Evolutionary conservation across 495 filamentous ascomycete genomes (phyloP).

Genomic region (Talaromyces nanjingensis): DNA sequence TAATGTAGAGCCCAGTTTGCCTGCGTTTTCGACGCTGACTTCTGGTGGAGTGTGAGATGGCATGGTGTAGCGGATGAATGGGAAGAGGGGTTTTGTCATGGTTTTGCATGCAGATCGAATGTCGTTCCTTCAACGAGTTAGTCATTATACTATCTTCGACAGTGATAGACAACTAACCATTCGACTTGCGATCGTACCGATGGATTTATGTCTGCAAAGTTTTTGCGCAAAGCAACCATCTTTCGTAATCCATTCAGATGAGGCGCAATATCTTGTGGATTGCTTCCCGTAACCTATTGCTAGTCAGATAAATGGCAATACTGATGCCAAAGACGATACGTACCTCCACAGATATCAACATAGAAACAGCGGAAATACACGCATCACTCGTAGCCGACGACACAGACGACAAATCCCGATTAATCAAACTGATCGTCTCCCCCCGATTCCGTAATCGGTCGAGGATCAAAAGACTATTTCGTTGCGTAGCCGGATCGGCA

Average conservation of each 20-base stretch:
- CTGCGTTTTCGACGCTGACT: constrained; percentile 30
- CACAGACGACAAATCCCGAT: constrained; percentile 35
- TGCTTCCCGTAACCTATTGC: constrained; percentile 35
- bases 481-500: constrained; percentile 27
- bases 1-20: constrained; percentile 28
- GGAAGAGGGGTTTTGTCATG: constrained; percentile 38
- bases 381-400: constrained; percentile 38
- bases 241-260: constrained; percentile 40
- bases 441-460: constrained; percentile 39
- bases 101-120: constrained; percentile 41
- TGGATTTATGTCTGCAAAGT: constrained; percentile 32
- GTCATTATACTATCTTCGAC: background rate
- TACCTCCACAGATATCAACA: constrained; percentile 41
- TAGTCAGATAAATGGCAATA: too few species aligned
- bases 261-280: constrained; percentile 40
- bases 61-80: constrained; percentile 33
- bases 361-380: constrained; percentile 38
- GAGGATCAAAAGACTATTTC: constrained; percentile 28
- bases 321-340: too few species aligned
- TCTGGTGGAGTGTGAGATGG: constrained; percentile 28
- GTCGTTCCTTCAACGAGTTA: constrained; percentile 29
- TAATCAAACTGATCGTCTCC: constrained; percentile 41
- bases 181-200: constrained; percentile 38
- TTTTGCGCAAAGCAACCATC: constrained; percentile 39
- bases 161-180: constrained; percentile 24